phyloP scores from a whole-genome alignment of 176 grass and related monocot species.

The Urochloa ruziziensis region DNA sequence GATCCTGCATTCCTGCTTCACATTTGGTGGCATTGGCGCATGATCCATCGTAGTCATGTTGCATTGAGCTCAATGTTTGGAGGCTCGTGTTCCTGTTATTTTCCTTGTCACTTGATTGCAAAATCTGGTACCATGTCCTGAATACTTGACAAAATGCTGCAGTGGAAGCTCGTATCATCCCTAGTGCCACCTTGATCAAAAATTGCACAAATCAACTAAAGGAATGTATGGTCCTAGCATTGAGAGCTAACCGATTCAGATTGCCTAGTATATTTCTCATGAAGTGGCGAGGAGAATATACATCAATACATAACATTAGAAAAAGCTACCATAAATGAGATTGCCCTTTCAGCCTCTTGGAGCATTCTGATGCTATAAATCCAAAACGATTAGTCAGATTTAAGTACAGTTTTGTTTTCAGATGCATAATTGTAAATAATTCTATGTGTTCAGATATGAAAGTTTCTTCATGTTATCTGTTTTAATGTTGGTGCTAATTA shows the following conservation, averaged over 20 bases:
- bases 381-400: neutral
- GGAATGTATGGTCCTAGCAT: neutral
- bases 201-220: neutral
- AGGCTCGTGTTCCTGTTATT: neutral
- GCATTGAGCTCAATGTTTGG: neutral
- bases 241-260: neutral
- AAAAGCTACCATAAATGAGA: neutral
- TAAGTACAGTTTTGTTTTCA: neutral
- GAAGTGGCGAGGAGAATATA: too few species aligned
- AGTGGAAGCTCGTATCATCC: neutral
- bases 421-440: neutral
- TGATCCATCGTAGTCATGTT: neutral
- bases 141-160: neutral
- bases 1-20: constrained; percentile 8
- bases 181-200: neutral
- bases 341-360: neutral
- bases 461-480: neutral
- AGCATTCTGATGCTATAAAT: neutral
- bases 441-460: neutral
- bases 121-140: neutral
- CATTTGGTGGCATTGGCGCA: neutral
- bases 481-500: neutral
- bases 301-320: neutral
- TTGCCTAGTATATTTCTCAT: neutral
- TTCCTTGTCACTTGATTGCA: neutral